Base-by-base conservation (phyloP, 805 yeast genomes). In the Saturnispora bothae region DNA sequence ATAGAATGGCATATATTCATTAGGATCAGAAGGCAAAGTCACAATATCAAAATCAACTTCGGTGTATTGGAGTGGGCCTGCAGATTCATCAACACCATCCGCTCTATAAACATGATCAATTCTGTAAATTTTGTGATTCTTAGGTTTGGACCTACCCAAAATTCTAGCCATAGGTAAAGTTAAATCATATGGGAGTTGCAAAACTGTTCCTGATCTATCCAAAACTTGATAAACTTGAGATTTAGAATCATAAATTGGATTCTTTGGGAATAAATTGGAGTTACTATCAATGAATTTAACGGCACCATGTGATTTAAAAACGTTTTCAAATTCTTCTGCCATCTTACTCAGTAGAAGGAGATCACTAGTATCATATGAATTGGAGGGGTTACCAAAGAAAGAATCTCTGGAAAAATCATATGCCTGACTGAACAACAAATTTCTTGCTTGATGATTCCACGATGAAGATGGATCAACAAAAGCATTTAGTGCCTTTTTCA, bases 371-470 rank as follows among this genome's bases (percentile, higher is more conserved):
- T 48, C 44, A 15, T 59, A 53, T 3, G 36, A 30, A 36, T 53
- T 51, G 6, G 44, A 44, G n/a, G 28, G 32, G 33, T 67, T 67
- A 42, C 88, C 97, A 57, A 82, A 92, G 43, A 92, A 64, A 12
- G 85, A 71, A 55, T 85, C 96, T 46, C 79, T 77, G 0, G 95
- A 95, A 42, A 83, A 67, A 56, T 79, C 78, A 49, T 85, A 80
- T 0, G 95, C 86, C 49, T 84, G 94, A 13, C 82, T 68, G 56
- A 92, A 92, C 26, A 92, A 61, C 0, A 92, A 81, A 38, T 80
- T 82, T 51, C 96, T 71, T 0, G 92, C 95, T 55, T 86, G 94
- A 45, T 78, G 83, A 47, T 88, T 92, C 94, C 96, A 86, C 1
- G 95, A 88, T 0, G 96, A 83, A 1, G 92, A 76, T 0, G 95